Evolutionary conservation across 768 basidiomycete genomes (phyloP).

Genomic region (Trametes cingulata): DNA sequence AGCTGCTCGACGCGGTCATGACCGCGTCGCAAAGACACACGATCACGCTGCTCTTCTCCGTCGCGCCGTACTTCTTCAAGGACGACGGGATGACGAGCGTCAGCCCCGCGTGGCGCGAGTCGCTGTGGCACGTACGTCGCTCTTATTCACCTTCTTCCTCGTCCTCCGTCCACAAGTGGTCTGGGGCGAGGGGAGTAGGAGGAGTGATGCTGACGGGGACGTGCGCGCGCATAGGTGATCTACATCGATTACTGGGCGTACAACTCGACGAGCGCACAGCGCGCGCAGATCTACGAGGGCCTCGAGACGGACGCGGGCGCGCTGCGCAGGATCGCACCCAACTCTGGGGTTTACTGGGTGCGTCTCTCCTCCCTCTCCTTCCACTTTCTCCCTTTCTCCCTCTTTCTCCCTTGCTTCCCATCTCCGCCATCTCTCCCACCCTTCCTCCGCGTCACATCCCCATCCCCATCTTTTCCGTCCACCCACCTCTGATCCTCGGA

Average conservation of each 20-base stretch:
- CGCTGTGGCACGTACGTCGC: conserved; percentile 3
- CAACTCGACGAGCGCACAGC: neutral
- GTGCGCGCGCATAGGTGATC: neutral
- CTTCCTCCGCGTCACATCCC: too few species aligned
- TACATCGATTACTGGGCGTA: neutral
- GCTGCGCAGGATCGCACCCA: neutral
- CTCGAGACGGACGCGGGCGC: neutral
- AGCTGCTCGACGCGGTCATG: neutral
- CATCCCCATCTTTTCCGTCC: too few species aligned
- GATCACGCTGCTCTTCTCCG: neutral
- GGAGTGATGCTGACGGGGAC: too few species aligned
- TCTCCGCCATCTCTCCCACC: neutral
- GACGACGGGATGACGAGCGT: conserved; percentile 2
- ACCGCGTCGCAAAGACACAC: neutral
- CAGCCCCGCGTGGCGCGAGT: neutral
- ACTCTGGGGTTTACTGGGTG: conserved; percentile 1
- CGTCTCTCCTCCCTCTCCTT: neutral
- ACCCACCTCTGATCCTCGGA: too few species aligned
- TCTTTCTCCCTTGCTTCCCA: too few species aligned
- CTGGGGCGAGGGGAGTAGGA: too few species aligned
- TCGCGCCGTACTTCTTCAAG: conserved; percentile 1
- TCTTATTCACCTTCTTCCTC: neutral
- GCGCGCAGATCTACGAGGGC: neutral
- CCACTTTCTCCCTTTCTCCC: too few species aligned
- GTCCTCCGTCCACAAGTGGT: neutral